Evolutionary conservation across 2,329 filamentous ascomycete species (phyloP).

Genomic region (Penicillium sp.): DNA sequence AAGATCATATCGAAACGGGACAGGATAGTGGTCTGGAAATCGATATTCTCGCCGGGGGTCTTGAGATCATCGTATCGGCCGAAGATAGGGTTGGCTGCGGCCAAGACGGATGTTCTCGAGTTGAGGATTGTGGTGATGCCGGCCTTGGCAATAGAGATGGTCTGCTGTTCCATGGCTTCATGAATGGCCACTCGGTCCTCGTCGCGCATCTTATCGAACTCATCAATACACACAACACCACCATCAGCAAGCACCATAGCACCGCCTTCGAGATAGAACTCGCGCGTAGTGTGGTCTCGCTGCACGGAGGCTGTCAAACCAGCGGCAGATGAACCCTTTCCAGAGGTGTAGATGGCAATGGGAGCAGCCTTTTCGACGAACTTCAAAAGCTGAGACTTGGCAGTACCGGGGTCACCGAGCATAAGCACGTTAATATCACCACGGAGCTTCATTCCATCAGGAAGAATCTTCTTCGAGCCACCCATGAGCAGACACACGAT

Average conservation of each 20-base stretch:
- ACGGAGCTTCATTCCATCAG: slow-evolving; percentile 95
- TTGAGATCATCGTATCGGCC: slow-evolving; percentile 98
- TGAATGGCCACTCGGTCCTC: slow-evolving; percentile 97
- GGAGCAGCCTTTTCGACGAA: slow-evolving; percentile 96
- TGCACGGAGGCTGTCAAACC: slow-evolving; percentile 97
- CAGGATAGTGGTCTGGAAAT: slow-evolving; percentile 97
- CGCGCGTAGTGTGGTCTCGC: slow-evolving; percentile 82
- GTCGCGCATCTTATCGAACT: slow-evolving; percentile 99
- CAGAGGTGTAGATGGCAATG: slow-evolving; percentile 97
- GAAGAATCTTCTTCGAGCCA: slow-evolving; percentile 95
- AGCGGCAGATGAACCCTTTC: slow-evolving; percentile 94
- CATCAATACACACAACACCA: slow-evolving; percentile 96
- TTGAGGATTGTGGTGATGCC: slow-evolving; percentile 98
- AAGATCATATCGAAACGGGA: slow-evolving; percentile 99
- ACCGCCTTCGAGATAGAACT: slow-evolving; percentile 97
- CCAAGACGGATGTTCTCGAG: slow-evolving; percentile 88
- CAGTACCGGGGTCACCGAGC: slow-evolving; percentile 95
- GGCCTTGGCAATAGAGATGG: slow-evolving; percentile 97
- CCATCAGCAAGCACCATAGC: slow-evolving; percentile 98
- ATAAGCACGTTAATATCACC: slow-evolving; percentile 97
- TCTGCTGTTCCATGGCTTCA: slow-evolving; percentile 99
- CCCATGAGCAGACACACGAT: slow-evolving; percentile 92
- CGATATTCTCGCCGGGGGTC: slow-evolving; percentile 95
- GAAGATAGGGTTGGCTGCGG: slow-evolving; percentile 95
- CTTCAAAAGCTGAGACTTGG: slow-evolving; percentile 94